Base-by-base conservation (phyloP, 257 asterid genomes). In the Cruciata laevipes region DNA sequence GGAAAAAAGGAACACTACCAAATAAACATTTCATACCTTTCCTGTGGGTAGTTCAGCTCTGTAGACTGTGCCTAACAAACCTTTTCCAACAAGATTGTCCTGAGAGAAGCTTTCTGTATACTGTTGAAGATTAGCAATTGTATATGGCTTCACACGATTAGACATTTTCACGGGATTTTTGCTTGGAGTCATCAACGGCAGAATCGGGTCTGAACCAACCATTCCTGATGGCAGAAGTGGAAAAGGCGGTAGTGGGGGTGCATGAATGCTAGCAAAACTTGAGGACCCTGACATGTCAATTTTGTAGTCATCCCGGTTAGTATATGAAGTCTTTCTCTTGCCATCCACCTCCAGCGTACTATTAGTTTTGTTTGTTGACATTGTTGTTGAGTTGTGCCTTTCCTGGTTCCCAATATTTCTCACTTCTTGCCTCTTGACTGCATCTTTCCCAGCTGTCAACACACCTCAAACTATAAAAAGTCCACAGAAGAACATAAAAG, bases 51-150 rank as follows among this genome's bases (percentile, higher is more conserved):
- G 84, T 69, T 74, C 84, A 5, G 92, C 97, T 82, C 76, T 79
- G 74, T 85, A 93, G 56, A 90, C 95, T 11, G 92, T 52, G 64
- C 99, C 97, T 64, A 93, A 79, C 47, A 71, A 69, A 81, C 96
- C 99, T 65, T 72, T 81, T 76, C 97, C 99, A 24, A 90, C 75
- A 63, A 93, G 73, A 81, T 90, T 88, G 37, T 90, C 92, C 79
- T 78, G 89, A 67, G 95, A 90, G 78, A 93, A 90, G 79, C 97
- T 93, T 71, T 88, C 72, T 37, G 99, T 93, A 76, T 78, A 85
- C 74, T 84, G 90, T 66, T 93, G 97, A 82, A 93, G 99, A 71
- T 86, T 79, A 38, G 92, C 95, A 74, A 93, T 73, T 23, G 87
- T 76, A 75, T 77, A 90, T 47, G 70, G 65, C 79, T 78, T 80